phyloP scores from a whole-genome alignment of 345 rosid genomes.

The Citrus maxima region DNA sequence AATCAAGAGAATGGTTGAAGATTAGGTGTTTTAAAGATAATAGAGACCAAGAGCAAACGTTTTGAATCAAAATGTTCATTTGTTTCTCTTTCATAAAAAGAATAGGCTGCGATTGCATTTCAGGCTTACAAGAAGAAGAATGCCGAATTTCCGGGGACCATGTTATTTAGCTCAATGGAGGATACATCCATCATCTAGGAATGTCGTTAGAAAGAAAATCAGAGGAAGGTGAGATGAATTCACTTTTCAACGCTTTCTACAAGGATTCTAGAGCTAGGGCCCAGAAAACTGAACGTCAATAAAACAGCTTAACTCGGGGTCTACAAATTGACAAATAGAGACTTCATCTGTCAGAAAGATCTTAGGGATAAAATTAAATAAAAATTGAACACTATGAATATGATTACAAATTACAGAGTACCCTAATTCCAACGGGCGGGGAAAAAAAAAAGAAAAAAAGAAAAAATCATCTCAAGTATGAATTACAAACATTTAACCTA shows the following conservation, averaged over 20 bases:
- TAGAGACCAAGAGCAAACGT: not conserved
- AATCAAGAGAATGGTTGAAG: too few species aligned
- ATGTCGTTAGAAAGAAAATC: too few species aligned
- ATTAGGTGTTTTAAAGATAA: too few species aligned
- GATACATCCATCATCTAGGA: too few species aligned
- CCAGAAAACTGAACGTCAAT: not conserved
- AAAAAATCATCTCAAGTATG: not conserved
- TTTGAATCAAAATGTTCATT: not conserved
- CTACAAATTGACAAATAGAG: not conserved
- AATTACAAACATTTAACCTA: not conserved
- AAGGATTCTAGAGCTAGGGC: too few species aligned
- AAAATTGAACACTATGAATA: not conserved
- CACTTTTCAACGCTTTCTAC: not conserved
- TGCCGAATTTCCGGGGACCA: not conserved
- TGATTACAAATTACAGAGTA: constrained; percentile 6
- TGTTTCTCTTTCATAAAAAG: not conserved
- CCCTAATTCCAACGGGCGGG: not conserved
- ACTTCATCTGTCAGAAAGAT: not conserved
- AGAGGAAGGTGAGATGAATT: not conserved
- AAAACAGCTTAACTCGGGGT: not conserved
- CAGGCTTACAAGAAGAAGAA: not conserved
- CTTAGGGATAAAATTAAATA: not conserved
- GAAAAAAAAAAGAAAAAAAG: not conserved
- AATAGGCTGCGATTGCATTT: not conserved
- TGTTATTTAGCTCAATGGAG: too few species aligned